Base-by-base conservation (phyloP, 2,329 filamentous ascomycete genomes). In the Trichophyton simii region DNA sequence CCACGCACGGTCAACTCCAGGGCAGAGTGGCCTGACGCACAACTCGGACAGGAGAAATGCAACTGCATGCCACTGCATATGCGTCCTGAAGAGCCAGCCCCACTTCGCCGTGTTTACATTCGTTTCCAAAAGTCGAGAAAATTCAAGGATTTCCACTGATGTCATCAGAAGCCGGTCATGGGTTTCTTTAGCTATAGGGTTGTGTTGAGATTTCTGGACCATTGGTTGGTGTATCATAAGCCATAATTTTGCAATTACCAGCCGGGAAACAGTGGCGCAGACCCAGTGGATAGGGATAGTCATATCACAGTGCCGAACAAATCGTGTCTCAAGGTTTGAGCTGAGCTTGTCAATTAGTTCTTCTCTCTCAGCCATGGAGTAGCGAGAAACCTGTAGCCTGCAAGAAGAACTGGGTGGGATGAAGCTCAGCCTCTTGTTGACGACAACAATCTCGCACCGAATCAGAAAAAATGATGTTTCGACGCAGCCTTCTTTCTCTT, bases 181-280 rank as follows among this genome's bases (percentile, higher is more conserved):
- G 7, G 83, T 82, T 57, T 85, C 84, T 58, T 82, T 79, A 0
- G 83, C 81, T 6, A 87, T 76, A 28, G 78, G 79, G 7, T 77
- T 72, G 13, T 18, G 31, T n/a, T 78, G 79, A 8, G 80, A 81
- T 38, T 80, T 79, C 59, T 84, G 82, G 36, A 87, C 83, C 67
- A 87, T 80, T 0, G 88, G 87, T 66, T 92, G 85, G 68, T 92
- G 88, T 1, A 89, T 81, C 63, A 91, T 81, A 41, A 94, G 79
- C 76, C 86, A 89, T 77, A 91, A 84, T 73, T 91, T 92, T 59
- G 85, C 85, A 74, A 91, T 82, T 64, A 91, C 84, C 36, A 92
- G 78, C 8, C 87, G 82, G 2, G 83, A 81, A 25, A 89, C 79
- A 31, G 87, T 87, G 3, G 83, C 84, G 6, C 82, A 82, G 28